These are phyloP conservation scores for Metarhizium sp. DNA, from an alignment of 2,329 filamentous ascomycete genomes.

Conservation along the genomic window DNA sequence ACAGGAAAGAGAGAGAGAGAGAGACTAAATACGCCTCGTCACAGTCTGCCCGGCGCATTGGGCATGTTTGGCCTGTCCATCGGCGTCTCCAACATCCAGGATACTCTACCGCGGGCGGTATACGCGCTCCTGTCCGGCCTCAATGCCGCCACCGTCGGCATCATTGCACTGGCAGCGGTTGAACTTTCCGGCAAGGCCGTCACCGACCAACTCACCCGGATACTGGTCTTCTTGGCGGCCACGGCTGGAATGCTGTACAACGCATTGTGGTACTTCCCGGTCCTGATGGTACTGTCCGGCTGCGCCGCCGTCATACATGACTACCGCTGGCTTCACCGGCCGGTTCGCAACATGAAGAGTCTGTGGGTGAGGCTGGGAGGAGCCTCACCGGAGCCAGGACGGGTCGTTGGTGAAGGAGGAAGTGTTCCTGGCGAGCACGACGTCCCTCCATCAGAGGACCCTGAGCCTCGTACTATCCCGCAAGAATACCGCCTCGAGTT, in stretches of 20 bases:
- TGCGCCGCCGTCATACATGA: conserved; percentile 46
- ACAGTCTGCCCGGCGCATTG: conserved; percentile 56
- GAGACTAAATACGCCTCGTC: conserved; percentile 13
- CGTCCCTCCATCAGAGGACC: not conserved
- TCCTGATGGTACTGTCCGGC: conserved; percentile 50
- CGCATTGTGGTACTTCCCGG: conserved; percentile 66
- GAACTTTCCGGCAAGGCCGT: conserved; percentile 59
- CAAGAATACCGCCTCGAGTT: conserved; percentile 25
- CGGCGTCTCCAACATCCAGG: conserved; percentile 51
- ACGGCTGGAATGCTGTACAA: conserved; percentile 61
- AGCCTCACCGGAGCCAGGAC: not conserved
- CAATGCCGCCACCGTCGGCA: conserved; percentile 63
- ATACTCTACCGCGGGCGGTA: conserved; percentile 48
- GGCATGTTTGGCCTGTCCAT: conserved; percentile 61
- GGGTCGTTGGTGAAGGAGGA: not conserved
- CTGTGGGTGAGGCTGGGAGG: not conserved
- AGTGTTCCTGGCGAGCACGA: not conserved
- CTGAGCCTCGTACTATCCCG: not conserved
- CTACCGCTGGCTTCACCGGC: conserved; percentile 36
- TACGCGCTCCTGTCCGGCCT: conserved; percentile 64
- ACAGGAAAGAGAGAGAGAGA: not conserved
- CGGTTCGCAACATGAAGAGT: not conserved
- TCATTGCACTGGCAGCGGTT: conserved; percentile 61
- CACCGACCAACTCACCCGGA: conserved; percentile 51
- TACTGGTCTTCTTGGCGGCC: conserved; percentile 54